A percentile compares a stretch with the other conserved stretches of the same genome.
Evolutionary conservation across 805 yeast species (phyloP).

Genomic region (Kuraishia floccosa): DNA sequence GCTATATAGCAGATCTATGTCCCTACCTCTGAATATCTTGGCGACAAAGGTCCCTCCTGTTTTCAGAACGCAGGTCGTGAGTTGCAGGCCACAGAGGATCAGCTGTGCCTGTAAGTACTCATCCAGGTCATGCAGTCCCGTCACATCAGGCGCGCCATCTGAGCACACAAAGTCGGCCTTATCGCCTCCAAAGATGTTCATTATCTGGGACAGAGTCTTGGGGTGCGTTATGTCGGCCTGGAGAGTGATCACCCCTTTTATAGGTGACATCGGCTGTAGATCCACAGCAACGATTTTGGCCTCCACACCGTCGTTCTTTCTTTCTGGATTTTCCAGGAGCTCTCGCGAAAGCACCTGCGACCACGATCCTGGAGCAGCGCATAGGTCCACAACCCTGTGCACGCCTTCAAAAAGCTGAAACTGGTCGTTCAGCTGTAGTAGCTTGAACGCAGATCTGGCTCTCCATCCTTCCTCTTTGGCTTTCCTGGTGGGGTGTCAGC

Average conservation of each 20-base stretch:
- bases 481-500: conserved; percentile 37
- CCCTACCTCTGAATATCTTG: conserved; percentile 92
- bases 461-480: conserved; percentile 98
- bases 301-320: conserved; percentile 15
- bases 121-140: conserved; percentile 93
- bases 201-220: conserved; percentile 62
- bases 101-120: conserved; percentile 96
- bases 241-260: conserved; percentile 77
- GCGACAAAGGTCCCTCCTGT: conserved; percentile 94
- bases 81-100: conserved; percentile 80
- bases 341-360: conserved; percentile 83
- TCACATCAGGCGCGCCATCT: conserved; percentile 98
- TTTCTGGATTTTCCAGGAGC: conserved; percentile 27
- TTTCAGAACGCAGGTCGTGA: conserved; percentile 80
- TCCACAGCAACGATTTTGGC: conserved; percentile 85
- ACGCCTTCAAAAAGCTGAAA: conserved; percentile 70
- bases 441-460: conserved; percentile 92
- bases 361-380: conserved; percentile 99
- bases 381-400: conserved; percentile 82
- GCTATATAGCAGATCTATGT: conserved; percentile 87
- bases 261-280: conserved; percentile 94
- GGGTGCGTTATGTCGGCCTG: conserved; percentile 99
- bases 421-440: conserved; percentile 83
- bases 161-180: conserved; percentile 93
- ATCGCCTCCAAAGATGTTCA: conserved; percentile 79